Conservation (phyloP, 768 basidiomycete species). For the Pulveroboletus sp. region DNA sequence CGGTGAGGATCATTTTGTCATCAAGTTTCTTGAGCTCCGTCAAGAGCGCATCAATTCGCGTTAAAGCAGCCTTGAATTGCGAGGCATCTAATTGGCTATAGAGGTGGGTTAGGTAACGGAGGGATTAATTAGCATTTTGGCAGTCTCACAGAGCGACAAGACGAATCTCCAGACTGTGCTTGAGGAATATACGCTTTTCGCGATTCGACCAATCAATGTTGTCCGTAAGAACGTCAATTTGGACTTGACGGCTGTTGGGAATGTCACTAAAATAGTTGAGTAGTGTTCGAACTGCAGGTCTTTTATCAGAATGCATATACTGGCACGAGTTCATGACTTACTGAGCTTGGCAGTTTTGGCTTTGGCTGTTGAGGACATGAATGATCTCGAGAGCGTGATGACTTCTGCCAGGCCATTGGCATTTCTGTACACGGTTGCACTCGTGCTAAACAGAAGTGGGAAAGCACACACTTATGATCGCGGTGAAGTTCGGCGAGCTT, state of each 20-base stretch:
- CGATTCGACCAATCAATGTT: slow-evolving; percentile 90
- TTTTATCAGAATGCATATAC: not conserved
- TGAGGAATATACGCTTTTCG: slow-evolving; percentile 94
- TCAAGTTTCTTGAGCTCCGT: slow-evolving; percentile 91
- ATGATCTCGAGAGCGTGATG: slow-evolving; percentile 76
- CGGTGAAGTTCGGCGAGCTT: slow-evolving; percentile 86
- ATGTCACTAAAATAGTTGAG: slow-evolving; percentile 86
- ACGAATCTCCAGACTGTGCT: slow-evolving; percentile 89
- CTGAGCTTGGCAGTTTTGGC: slow-evolving; percentile 97
- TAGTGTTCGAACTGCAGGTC: slow-evolving; percentile 76
- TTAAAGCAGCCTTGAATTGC: slow-evolving; percentile 75
- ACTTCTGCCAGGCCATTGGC: slow-evolving; percentile 82
- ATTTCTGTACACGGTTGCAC: slow-evolving; percentile 51
- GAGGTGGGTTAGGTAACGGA: slow-evolving; percentile 5
- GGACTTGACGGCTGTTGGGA: slow-evolving; percentile 68
- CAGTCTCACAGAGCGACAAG: slow-evolving; percentile 66
- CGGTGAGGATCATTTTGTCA: too few species aligned
- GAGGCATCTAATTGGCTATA: slow-evolving; percentile 69
- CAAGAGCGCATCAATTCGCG: slow-evolving; percentile 82
- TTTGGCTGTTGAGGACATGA: slow-evolving; percentile 94
- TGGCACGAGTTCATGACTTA: slow-evolving; percentile 26
- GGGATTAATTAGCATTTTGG: not conserved
- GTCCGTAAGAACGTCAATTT: slow-evolving; percentile 83
- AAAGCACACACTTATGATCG: slow-evolving; percentile 66
- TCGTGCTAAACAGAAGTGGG: not conserved